phyloP scores from a whole-genome alignment of 1,284 basidiomycete genomes.

The Ustilago cynodontis region DNA sequence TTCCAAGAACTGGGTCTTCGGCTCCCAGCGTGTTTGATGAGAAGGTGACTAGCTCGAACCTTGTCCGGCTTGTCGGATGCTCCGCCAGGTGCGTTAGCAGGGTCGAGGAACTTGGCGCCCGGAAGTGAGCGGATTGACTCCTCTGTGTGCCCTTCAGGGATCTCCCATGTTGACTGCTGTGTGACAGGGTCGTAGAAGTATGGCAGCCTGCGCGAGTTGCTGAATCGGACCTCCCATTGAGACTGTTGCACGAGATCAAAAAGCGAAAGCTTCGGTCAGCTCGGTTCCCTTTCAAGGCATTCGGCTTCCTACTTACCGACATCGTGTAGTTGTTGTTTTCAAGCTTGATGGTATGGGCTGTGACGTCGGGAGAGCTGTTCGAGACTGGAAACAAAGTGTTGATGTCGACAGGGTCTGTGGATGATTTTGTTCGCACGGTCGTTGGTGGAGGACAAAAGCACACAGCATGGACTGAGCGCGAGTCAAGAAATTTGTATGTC shows the following conservation, averaged over 20 bases:
- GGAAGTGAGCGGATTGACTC: constrained; percentile 61
- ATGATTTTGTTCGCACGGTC: constrained; percentile 1
- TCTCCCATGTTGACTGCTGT: constrained; percentile 84
- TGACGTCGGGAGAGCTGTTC: background rate
- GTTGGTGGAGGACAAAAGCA: background rate
- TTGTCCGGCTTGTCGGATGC: constrained; percentile 71
- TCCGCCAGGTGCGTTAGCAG: constrained; percentile 48
- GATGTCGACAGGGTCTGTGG: constrained; percentile 6
- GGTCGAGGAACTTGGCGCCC: constrained; percentile 61
- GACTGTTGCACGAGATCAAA: constrained; percentile 16
- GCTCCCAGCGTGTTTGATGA: constrained; percentile 91
- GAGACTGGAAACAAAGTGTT: constrained; percentile 1
- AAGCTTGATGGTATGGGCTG: background rate
- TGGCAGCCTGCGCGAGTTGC: constrained; percentile 80
- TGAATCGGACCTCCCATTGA: constrained; percentile 73
- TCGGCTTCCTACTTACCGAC: constrained; percentile 16
- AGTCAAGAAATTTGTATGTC: background rate
- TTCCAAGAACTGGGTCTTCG: constrained; percentile 78
- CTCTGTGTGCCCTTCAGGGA: constrained; percentile 77
- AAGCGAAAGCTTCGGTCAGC: background rate
- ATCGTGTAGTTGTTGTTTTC: background rate
- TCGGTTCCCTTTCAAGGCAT: no score
- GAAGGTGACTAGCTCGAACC: constrained; percentile 91
- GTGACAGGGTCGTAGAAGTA: constrained; percentile 89
- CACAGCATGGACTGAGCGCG: constrained; percentile 24